Evolutionary conservation across 1,284 basidiomycete species (phyloP).

Genomic region (Sanghuangporus sanghuang): DNA sequence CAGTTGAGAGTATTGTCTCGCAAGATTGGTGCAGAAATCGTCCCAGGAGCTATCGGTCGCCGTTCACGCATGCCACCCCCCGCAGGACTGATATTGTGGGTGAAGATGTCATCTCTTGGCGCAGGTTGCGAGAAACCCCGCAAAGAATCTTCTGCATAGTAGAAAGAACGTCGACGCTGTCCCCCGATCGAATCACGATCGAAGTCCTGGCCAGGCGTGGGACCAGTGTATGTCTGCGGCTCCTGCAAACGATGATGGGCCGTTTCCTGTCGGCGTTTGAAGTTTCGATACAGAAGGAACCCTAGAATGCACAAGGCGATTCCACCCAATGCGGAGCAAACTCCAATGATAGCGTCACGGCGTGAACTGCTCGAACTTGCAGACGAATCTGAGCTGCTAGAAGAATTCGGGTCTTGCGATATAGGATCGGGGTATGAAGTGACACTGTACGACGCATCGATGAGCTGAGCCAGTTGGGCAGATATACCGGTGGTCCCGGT

Average conservation of each 20-base stretch:
- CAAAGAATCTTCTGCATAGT: constrained; percentile 77
- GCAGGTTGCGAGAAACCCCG: constrained; percentile 43
- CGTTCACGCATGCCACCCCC: constrained; percentile 41
- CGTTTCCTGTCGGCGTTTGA: constrained; percentile 54
- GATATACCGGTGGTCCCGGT: constrained; percentile 31
- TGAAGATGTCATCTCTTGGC: constrained; percentile 28
- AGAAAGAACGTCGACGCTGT: constrained; percentile 69
- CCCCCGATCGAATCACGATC: constrained; percentile 70
- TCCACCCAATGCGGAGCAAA: constrained; percentile 68
- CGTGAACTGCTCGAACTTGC: constrained; percentile 34
- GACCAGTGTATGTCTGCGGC: constrained; percentile 33
- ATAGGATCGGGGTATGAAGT: constrained; percentile 38
- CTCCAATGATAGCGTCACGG: constrained; percentile 76
- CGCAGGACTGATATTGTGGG: constrained; percentile 20
- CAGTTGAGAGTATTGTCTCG: constrained; percentile 71
- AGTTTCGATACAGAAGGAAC: constrained; percentile 56
- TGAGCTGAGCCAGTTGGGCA: constrained; percentile 48
- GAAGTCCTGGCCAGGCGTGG: constrained; percentile 58
- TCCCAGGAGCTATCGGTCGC: constrained; percentile 42
- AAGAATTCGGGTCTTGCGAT: constrained; percentile 23
- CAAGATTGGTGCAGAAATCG: constrained; percentile 63
- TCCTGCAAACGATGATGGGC: constrained; percentile 62
- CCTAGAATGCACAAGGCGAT: constrained; percentile 61
- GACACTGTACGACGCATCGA: constrained; percentile 56
- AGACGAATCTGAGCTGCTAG: constrained; percentile 19